phyloP scores from a whole-genome alignment of 2,329 filamentous ascomycete species.

The Aspergillus arachidicola region DNA sequence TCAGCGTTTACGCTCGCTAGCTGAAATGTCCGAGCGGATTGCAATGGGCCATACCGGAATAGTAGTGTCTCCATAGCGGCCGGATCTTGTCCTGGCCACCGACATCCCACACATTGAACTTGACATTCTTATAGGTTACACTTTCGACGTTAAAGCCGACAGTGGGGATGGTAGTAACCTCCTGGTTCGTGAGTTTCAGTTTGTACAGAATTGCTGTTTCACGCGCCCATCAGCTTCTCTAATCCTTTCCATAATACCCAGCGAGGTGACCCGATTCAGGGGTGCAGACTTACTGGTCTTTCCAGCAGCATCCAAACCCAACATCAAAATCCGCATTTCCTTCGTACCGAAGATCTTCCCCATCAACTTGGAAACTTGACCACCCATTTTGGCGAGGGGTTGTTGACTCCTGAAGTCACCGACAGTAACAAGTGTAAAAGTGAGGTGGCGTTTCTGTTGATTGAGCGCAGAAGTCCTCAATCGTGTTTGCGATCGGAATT shows the following conservation, averaged over 20 bases:
- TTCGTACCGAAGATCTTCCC: constrained; percentile 98
- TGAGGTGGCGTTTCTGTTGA: not conserved
- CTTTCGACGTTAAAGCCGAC: constrained; percentile 99
- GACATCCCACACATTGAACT: constrained; percentile 99
- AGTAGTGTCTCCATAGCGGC: constrained; percentile 97
- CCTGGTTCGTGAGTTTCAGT: constrained; percentile 89
- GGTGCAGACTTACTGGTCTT: constrained; percentile 70
- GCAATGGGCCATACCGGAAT: constrained; percentile 61
- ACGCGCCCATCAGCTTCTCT: not conserved
- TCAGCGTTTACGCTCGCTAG: constrained; percentile 6
- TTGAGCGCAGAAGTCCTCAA: not conserved
- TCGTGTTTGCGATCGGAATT: not conserved
- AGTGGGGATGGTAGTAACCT: constrained; percentile 96
- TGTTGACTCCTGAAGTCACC: constrained; percentile 18
- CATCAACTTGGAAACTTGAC: constrained; percentile 92
- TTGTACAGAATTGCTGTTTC: constrained; percentile 84
- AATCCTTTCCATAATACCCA: not conserved
- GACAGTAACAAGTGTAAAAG: constrained; percentile 12
- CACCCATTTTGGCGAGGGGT: constrained; percentile 70
- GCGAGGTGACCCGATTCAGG: not conserved
- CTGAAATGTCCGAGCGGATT: not conserved
- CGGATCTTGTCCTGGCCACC: constrained; percentile 99
- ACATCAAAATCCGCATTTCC: constrained; percentile 98
- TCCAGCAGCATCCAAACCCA: constrained; percentile 95
- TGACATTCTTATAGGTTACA: constrained; percentile 98